Conservation (phyloP, 352 stramenopile species). For the Phytophthora citricola region DNA sequence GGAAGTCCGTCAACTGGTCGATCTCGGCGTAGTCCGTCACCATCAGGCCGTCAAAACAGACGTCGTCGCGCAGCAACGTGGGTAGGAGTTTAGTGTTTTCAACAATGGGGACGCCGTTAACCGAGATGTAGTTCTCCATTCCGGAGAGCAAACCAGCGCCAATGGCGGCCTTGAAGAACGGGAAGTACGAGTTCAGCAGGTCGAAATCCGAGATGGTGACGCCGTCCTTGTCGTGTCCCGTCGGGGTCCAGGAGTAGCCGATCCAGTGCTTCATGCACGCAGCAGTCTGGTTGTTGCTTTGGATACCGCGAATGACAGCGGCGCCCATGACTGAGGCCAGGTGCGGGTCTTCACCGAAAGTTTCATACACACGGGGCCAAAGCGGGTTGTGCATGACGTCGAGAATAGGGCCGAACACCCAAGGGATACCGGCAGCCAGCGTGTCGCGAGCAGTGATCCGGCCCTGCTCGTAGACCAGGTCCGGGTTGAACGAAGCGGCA, state of each 20-base stretch:
- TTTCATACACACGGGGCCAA: constrained; percentile 90
- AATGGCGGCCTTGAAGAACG: constrained; percentile 74
- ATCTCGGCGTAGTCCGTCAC: constrained; percentile 93
- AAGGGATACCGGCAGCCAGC: constrained; percentile 76
- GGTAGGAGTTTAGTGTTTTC: constrained; percentile 71
- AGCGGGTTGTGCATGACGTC: constrained; percentile 77
- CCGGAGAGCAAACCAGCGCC: constrained; percentile 76
- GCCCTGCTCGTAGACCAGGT: constrained; percentile 61
- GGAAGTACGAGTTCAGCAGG: constrained; percentile 72
- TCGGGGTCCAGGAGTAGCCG: constrained; percentile 63
- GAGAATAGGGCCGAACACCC: constrained; percentile 85
- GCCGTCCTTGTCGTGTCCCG: constrained; percentile 75
- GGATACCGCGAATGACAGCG: constrained; percentile 70
- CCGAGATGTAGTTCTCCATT: constrained; percentile 94
- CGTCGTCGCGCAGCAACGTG: constrained; percentile 58
- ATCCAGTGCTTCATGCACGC: constrained; percentile 71
- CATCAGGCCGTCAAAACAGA: constrained; percentile 83
- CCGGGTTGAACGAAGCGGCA: constrained; percentile 83
- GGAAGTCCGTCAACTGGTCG: constrained; percentile 41
- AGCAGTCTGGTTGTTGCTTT: constrained; percentile 53
- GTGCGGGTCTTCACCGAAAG: constrained; percentile 90
- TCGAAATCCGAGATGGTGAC: constrained; percentile 66
- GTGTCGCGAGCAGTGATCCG: constrained; percentile 56
- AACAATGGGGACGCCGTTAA: constrained; percentile 89
- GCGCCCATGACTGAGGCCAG: constrained; percentile 43